These are phyloP conservation scores for Jamesozyma spencerorum DNA, from an alignment of 805 yeast species.

Conservation along the genomic window DNA sequence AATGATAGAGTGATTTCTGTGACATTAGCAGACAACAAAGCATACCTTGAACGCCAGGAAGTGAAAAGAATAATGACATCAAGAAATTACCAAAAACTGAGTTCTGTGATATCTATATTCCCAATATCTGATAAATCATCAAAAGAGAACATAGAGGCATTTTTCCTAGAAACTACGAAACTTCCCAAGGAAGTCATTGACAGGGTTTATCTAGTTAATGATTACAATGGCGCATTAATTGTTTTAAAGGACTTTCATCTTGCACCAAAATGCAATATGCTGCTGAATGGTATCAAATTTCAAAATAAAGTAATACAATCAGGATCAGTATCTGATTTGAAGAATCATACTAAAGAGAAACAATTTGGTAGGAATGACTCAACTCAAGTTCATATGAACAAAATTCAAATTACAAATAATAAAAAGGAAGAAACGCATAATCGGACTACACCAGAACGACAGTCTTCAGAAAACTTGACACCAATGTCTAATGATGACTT, in stretches of 20 bases:
- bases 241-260: slow-evolving; percentile 35
- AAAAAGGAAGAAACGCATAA: too few species aligned
- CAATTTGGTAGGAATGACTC: too few species aligned
- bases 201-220: slow-evolving; percentile 39
- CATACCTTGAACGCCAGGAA: slow-evolving; percentile 28
- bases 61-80: slow-evolving; percentile 24
- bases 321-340: slow-evolving; percentile 30
- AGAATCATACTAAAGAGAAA: slow-evolving; percentile 1
- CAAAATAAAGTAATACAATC: slow-evolving; percentile 30
- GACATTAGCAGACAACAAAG: slow-evolving; percentile 36
- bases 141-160: slow-evolving; percentile 13
- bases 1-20: slow-evolving; percentile 43
- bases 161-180: slow-evolving; percentile 10
- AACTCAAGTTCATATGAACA: too few species aligned
- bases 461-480: too few species aligned
- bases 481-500: slow-evolving; percentile 33
- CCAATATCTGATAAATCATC: slow-evolving; percentile 25
- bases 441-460: background rate
- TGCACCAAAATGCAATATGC: slow-evolving; percentile 45
- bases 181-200: slow-evolving; percentile 22
- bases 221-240: slow-evolving; percentile 40
- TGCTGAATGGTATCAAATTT: slow-evolving; percentile 33
- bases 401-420: background rate
- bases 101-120: slow-evolving; percentile 16
- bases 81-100: slow-evolving; percentile 8